A percentile compares a stretch with the other conserved stretches of the same genome.
phyloP scores from a whole-genome alignment of 2,329 filamentous ascomycete species.

The Aspergillus sp. region DNA sequence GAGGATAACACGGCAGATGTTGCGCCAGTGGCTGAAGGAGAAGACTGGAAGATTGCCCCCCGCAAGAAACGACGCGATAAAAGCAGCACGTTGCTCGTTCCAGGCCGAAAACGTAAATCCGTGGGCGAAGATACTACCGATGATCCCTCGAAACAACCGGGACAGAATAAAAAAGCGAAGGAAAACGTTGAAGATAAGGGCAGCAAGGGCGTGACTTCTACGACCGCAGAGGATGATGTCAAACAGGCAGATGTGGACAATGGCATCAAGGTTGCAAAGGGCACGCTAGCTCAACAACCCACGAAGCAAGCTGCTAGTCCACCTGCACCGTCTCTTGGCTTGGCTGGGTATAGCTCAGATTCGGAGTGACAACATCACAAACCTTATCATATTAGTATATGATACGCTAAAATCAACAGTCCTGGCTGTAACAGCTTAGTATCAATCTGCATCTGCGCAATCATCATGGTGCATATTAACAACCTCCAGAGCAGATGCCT shows the following conservation, averaged over 20 bases:
- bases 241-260: neutral
- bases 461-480: neutral
- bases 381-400: neutral
- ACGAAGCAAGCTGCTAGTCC: neutral
- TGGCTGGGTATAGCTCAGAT: slow-evolving; percentile 10
- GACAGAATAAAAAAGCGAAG: slow-evolving; percentile 8
- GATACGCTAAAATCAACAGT: neutral
- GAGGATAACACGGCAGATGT: slow-evolving; percentile 38
- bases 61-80: slow-evolving; percentile 56
- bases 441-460: neutral
- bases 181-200: neutral
- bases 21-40: slow-evolving; percentile 34
- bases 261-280: neutral
- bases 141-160: slow-evolving; percentile 9
- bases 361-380: slow-evolving; percentile 3
- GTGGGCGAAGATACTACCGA: slow-evolving; percentile 19
- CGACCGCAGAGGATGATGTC: neutral
- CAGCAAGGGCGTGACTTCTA: neutral
- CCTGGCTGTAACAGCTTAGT: neutral
- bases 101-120: slow-evolving; percentile 47
- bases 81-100: slow-evolving; percentile 39
- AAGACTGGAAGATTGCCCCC: slow-evolving; percentile 51
- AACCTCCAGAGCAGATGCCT: neutral
- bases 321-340: slow-evolving; percentile 1
- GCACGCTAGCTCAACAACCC: neutral